phyloP scores from a whole-genome alignment of 2,329 filamentous ascomycete genomes.

The Cryphonectria parasitica region DNA sequence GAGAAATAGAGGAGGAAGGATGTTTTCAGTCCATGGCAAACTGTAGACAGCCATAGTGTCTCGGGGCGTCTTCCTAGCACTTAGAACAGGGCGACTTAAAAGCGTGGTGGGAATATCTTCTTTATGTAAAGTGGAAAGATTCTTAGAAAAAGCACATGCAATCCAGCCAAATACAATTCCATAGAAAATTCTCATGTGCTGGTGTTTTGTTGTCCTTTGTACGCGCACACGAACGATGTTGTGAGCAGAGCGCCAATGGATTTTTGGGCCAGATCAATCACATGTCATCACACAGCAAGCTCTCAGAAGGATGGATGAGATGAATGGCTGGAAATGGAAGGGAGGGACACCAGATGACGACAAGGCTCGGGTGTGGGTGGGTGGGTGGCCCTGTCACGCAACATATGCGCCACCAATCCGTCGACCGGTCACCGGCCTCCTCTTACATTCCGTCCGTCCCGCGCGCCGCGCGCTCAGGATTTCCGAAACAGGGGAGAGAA shows the following conservation, averaged over 20 bases:
- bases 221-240: neutral
- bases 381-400: neutral
- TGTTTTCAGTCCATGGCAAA: no score
- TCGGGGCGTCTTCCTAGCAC: neutral
- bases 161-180: neutral
- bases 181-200: neutral
- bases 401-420: neutral
- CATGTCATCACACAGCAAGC: neutral
- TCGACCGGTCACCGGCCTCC: neutral
- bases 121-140: no score
- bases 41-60: neutral
- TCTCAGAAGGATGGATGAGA: neutral
- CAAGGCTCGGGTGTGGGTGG: neutral
- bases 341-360: constrained; percentile 15
- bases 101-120: neutral
- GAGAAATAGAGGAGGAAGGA: neutral
- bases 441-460: neutral
- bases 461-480: neutral
- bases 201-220: neutral
- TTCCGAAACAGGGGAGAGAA: neutral
- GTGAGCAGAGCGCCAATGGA: neutral
- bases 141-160: neutral
- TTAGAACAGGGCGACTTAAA: neutral
- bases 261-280: constrained; percentile 10
- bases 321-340: neutral